Evolutionary conservation across 306 rosid species (phyloP), one percentile per base, ranked within the genome.

Genomic region (Medicago ruthenica): DNA sequence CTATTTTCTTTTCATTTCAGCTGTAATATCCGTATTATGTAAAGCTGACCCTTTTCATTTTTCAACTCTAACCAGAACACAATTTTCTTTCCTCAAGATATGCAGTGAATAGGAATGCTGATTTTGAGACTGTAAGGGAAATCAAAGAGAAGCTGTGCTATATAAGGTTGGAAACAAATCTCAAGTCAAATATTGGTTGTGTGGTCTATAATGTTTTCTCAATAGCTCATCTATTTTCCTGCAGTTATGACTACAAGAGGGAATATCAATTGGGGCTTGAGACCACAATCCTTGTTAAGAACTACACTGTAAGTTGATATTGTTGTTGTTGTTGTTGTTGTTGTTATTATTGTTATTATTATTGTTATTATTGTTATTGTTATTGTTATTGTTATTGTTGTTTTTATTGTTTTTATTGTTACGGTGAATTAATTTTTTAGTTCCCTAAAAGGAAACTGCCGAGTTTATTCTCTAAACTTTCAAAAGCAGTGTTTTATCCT

Each of bases 231-330:
- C 74, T 75, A 50, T 79, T 81, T 70, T 84, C 45, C 17, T 79
- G 71, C 87, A 96, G 99, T 82, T 96, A 96, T 82, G 98, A 96
- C 82, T 96, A 96, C 90, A 92, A 92, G 89, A 92, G 98, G 88
- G 99, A 96, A 88, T 96, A 96, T 83, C 98, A 96, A 67, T 74
- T 92, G 88, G 99, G 99, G 44, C 98, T 96, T 80, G 99, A 96
- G 83, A 96, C 99, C 76, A 96, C 99, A 44, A 92, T 96, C 76
- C 99, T 96, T 76, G 98, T 92, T 39, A 92, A 96, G 80, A 84
- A 96, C 70, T 96, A 96, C 77, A 92, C 99, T 64, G 99, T 96
- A 83, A 83, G 97, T 88, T 59, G 48, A 50, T 73, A n/a, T n/a
- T n/a, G n/a, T n/a, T n/a, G n/a, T n/a, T n/a, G n/a, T n/a, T n/a